A percentile compares a stretch with the other conserved stretches of the same genome.
These are phyloP conservation scores for Podaxis rugospora DNA, from an alignment of 768 basidiomycete genomes.

Conservation along the genomic window DNA sequence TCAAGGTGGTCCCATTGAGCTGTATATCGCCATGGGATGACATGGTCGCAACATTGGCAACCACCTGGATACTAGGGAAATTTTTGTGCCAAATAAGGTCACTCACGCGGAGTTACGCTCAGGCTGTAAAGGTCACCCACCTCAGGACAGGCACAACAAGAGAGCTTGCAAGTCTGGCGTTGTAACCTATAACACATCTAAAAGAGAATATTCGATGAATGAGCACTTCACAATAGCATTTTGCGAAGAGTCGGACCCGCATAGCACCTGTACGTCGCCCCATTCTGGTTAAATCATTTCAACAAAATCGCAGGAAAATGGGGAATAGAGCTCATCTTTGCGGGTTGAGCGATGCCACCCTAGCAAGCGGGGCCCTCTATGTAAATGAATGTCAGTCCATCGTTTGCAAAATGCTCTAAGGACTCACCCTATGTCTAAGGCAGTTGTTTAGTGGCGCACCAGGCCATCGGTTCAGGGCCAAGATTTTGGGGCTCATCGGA, in stretches of 20 bases:
- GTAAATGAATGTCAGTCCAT: not conserved
- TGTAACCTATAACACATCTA: not conserved
- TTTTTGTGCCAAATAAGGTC: not conserved
- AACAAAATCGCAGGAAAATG: not conserved
- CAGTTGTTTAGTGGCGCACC: not conserved
- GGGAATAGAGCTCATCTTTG: not conserved
- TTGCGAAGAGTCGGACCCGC: not conserved
- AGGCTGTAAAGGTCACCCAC: not conserved
- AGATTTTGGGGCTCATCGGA: not conserved
- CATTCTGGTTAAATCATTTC: not conserved
- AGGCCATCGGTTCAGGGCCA: conserved; percentile 9
- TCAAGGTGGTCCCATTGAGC: not conserved
- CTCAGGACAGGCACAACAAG: not conserved
- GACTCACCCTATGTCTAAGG: not conserved
- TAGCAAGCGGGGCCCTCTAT: not conserved
- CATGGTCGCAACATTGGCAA: not conserved
- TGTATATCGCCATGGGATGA: not conserved
- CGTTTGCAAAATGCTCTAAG: not conserved
- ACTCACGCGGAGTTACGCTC: not conserved
- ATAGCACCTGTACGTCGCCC: not conserved
- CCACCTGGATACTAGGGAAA: not conserved
- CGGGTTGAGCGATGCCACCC: not conserved
- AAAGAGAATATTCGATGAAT: not conserved
- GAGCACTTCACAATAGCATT: too few relatives aligned
- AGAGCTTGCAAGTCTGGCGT: not conserved